These are phyloP conservation scores for Candida bentonensis DNA, from an alignment of 805 yeast species.

Conservation along the genomic window DNA sequence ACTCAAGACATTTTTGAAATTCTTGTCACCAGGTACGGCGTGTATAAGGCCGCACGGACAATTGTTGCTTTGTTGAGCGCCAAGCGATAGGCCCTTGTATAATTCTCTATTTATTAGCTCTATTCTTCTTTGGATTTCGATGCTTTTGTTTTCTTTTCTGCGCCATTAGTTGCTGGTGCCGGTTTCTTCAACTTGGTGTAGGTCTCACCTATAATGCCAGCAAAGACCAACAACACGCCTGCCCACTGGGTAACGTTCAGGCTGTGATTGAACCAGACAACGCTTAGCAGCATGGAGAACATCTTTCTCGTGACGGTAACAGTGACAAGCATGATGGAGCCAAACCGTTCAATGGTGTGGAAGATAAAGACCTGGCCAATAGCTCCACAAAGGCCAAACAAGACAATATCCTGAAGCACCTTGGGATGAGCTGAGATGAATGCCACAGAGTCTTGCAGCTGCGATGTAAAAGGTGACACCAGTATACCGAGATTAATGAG, in stretches of 20 bases:
- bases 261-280: conserved; percentile 70
- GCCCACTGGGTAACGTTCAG: conserved; percentile 54
- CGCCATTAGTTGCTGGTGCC: too few species aligned
- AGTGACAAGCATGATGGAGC: conserved; percentile 73
- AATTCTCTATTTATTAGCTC: too few species aligned
- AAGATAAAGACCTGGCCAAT: conserved; percentile 92
- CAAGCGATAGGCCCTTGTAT: too few species aligned
- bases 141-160: too few species aligned
- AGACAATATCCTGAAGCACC: conserved; percentile 42
- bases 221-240: conserved; percentile 70
- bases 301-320: conserved; percentile 94
- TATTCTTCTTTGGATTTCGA: too few species aligned
- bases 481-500: conserved; percentile 26
- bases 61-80: not conserved
- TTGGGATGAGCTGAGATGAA: conserved; percentile 40
- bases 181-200: not conserved
- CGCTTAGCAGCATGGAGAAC: conserved; percentile 88
- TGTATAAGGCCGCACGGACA: not conserved
- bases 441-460: conserved; percentile 32
- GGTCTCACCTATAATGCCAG: conserved; percentile 78
- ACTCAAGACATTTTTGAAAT: not conserved
- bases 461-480: conserved; percentile 38
- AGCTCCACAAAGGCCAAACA: conserved; percentile 71
- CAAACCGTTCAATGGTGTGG: conserved; percentile 67
- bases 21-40: not conserved